Evolutionary conservation across 225 moss, liverwort and hornwort genomes (phyloP), one percentile per base, ranked within the genome.

Genomic region (Pseudoscleropodium purum): DNA sequence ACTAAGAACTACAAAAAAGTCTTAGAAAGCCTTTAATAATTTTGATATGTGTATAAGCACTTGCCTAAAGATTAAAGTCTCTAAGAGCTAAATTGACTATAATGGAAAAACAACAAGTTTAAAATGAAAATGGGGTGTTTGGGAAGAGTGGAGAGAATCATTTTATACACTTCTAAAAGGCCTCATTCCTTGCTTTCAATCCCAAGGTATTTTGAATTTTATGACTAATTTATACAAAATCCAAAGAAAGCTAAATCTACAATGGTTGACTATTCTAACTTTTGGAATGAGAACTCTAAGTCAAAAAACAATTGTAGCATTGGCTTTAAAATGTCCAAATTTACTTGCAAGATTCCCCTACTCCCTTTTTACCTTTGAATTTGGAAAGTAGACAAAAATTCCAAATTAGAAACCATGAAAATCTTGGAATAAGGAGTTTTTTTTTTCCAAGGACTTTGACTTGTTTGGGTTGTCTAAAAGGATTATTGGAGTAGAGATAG

Each of bases 141-240:
- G 2, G 1, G 0, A 51, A 20, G 8, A 33, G 4, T 5, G 0
- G 7, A 7, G 1, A 33, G 7, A 20, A 5, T 16, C 3, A 0
- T 27, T 49, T 6, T 11, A 76, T 12, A 20, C 7, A 13, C 33
- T 76, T 76, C 13, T 34, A 34, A 21, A 21, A 33, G 5, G 21
- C 13, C 2, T 34, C 0, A 8, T 2, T 21, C 0, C 6, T 7
- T 20, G 23, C 4, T 33, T 51, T 33, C 5, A 51, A 21, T 34
- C 8, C 13, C 5, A 34, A 49, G 7, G 4, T 15, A 11, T 51
- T 21, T 13, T 2, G 0, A 52, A 52, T 52, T 52, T 12, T 6
- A 20, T 20, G 4, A 4, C 20, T 51, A 51, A 49, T 11, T 13
- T 49, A 51, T 7, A 8, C 7, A 4, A 21, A 31, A 19, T 2